These are phyloP conservation scores for Tetracladium maxilliforme DNA, from an alignment of 2,329 filamentous ascomycete genomes.

Conservation along the genomic window DNA sequence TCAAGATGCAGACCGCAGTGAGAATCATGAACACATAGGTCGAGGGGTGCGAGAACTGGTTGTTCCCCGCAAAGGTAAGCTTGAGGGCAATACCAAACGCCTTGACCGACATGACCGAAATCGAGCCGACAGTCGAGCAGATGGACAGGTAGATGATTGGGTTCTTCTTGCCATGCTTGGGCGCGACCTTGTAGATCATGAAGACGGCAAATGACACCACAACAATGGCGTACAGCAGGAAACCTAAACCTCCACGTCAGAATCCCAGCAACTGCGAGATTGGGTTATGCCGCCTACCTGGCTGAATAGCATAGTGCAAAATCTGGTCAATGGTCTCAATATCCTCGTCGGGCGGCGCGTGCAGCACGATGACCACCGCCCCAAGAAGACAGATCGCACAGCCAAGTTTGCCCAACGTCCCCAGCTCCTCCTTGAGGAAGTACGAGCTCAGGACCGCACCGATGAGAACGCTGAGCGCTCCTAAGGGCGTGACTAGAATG, in stretches of 20 bases:
- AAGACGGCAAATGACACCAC: conserved; percentile 74
- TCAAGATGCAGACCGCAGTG: conserved; percentile 83
- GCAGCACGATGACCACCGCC: conserved; percentile 92
- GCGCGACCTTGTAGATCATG: conserved; percentile 94
- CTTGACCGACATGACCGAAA: conserved; percentile 99
- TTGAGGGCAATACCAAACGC: conserved; percentile 96
- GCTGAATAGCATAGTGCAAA: conserved; percentile 75
- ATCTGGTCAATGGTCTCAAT: conserved; percentile 89
- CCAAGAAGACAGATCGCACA: conserved; percentile 94
- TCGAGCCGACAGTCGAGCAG: conserved; percentile 89
- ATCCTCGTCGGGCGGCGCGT: conserved; percentile 87
- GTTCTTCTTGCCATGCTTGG: conserved; percentile 84
- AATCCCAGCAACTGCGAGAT: background rate
- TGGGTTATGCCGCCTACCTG: conserved; percentile 43
- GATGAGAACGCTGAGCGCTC: conserved; percentile 87
- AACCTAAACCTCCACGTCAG: conserved; percentile 39
- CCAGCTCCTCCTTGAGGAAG: conserved; percentile 79
- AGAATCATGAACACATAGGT: conserved; percentile 97
- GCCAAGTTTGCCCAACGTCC: conserved; percentile 81
- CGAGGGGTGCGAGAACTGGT: conserved; percentile 88
- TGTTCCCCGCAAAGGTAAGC: conserved; percentile 81
- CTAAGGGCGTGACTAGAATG: conserved; percentile 92
- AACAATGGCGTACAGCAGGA: conserved; percentile 69
- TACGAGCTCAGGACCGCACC: conserved; percentile 91
- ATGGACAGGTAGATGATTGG: conserved; percentile 94